Evolutionary conservation across 352 stramenopile genomes (phyloP).

Genomic region (Peronosclerospora sorghi): DNA sequence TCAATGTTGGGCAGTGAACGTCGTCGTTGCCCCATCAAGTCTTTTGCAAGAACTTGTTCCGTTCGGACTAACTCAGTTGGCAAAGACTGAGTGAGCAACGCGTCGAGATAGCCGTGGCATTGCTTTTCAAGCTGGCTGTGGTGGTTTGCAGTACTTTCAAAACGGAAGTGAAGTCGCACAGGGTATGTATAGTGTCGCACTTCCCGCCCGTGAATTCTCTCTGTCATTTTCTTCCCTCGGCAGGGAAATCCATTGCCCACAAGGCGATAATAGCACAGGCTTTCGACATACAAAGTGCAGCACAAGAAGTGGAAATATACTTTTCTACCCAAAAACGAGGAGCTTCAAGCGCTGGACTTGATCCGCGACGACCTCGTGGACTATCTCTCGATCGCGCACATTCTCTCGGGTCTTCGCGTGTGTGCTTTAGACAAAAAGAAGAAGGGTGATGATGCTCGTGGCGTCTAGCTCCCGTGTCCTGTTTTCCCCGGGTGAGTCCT

Average conservation of each 20-base stretch:
- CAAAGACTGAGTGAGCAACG: too few species aligned
- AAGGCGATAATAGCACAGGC: not conserved
- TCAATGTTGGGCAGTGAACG: not conserved
- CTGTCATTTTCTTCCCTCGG: slow-evolving; percentile 22
- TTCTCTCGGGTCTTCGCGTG: slow-evolving; percentile 54
- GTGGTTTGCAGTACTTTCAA: too few species aligned
- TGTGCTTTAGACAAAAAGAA: slow-evolving; percentile 57
- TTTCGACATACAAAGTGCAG: not conserved
- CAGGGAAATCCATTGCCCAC: slow-evolving; percentile 9
- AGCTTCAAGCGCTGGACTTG: slow-evolving; percentile 21
- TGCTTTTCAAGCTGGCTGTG: slow-evolving; percentile 11
- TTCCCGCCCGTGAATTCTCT: slow-evolving; percentile 43
- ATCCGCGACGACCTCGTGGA: slow-evolving; percentile 43
- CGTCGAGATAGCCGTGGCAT: too few species aligned
- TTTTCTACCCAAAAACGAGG: not conserved
- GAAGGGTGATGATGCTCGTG: slow-evolving; percentile 66
- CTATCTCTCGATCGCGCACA: slow-evolving; percentile 40
- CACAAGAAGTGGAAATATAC: slow-evolving; percentile 2
- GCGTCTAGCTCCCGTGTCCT: slow-evolving; percentile 56
- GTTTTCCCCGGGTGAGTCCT: slow-evolving; percentile 39
- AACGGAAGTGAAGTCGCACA: too few species aligned
- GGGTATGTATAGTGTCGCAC: slow-evolving; percentile 44
- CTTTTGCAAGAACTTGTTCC: not conserved
- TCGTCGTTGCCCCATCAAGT: not conserved
- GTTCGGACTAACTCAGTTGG: too few species aligned